Evolutionary conservation across 2,329 filamentous ascomycete species (phyloP).

Genomic region (Talaromyces sp.): DNA sequence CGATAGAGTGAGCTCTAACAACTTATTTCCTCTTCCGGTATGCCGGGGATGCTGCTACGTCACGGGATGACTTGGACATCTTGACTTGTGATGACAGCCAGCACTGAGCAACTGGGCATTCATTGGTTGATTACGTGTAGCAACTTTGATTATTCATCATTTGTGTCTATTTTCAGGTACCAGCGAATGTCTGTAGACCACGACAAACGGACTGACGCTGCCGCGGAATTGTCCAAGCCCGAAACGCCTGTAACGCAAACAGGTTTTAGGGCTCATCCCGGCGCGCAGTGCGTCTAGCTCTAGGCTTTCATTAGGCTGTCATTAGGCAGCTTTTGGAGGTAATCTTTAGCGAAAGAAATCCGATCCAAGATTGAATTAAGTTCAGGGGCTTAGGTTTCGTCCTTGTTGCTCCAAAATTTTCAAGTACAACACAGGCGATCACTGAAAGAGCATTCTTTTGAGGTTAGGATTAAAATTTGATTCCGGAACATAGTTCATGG

Average conservation of each 20-base stretch:
- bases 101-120: background rate
- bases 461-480: background rate
- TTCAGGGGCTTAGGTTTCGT: background rate
- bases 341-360: background rate
- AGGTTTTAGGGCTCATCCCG: background rate
- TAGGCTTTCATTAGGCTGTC: background rate
- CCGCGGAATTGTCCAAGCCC: background rate
- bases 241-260: background rate
- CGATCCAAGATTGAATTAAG: background rate
- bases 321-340: background rate
- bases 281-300: background rate
- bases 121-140: background rate
- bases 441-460: background rate
- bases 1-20: background rate
- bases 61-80: background rate
- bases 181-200: background rate
- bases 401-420: background rate
- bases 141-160: background rate
- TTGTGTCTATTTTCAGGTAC: background rate
- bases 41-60: background rate
- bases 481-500: background rate
- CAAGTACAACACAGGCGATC: background rate
- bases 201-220: background rate
- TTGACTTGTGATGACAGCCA: background rate
- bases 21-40: background rate